These are phyloP conservation scores for Tolypocladium tropicale DNA, from an alignment of 2,329 filamentous ascomycete genomes.

Conservation along the genomic window DNA sequence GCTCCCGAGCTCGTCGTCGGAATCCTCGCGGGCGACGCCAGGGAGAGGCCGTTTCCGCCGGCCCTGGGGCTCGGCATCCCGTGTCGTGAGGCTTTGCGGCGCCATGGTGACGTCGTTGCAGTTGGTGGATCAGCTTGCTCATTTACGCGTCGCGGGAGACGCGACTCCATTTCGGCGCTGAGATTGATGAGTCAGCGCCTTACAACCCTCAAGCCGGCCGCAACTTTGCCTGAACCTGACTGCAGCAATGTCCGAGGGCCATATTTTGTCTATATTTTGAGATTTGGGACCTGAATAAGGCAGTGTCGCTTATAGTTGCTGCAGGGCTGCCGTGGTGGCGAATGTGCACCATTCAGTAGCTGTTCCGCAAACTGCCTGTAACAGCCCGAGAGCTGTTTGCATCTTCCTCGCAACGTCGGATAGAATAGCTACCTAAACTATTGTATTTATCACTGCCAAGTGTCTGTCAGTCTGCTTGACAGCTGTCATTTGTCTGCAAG, in stretches of 20 bases:
- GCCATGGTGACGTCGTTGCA: slow-evolving; percentile 13
- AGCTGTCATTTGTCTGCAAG: too few relatives aligned
- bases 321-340: too few relatives aligned
- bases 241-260: neutral
- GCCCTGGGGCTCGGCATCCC: slow-evolving; percentile 7
- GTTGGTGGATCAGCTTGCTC: slow-evolving; percentile 1
- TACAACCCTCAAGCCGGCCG: too few relatives aligned
- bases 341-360: neutral
- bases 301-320: too few relatives aligned
- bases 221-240: too few relatives aligned
- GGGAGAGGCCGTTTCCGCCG: slow-evolving; percentile 17
- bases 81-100: slow-evolving; percentile 9
- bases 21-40: slow-evolving; percentile 65
- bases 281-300: neutral
- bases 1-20: slow-evolving; percentile 73
- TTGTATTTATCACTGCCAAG: too few relatives aligned
- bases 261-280: neutral
- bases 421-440: neutral
- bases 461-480: too few relatives aligned
- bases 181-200: neutral
- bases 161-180: slow-evolving; percentile 11
- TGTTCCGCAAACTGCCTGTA: too few relatives aligned
- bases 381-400: too few relatives aligned
- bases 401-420: neutral
- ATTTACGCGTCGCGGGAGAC: slow-evolving; percentile 19